Base-by-base conservation (phyloP, 2,329 filamentous ascomycete genomes). In the Lachnellula willkommii region DNA sequence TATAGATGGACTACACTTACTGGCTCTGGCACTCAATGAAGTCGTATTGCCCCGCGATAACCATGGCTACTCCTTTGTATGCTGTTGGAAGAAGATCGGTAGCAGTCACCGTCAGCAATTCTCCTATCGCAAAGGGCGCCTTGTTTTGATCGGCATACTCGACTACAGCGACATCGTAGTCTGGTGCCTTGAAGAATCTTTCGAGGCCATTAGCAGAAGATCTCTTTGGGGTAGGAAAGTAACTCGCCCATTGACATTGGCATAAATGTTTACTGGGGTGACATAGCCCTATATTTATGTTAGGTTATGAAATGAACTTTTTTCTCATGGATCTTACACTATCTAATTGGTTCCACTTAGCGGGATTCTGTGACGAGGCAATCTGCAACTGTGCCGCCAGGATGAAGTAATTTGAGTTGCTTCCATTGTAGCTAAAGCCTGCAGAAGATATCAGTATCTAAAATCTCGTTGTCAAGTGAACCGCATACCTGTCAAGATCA, bases 401-500 rank as follows among this genome's bases (percentile, higher is more conserved):
- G 20, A 17, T 5, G 14, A 48, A 48, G 15, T 36, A 9, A 20
- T 11, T 36, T 8, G 32, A 14, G 26, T 48, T 48, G 20, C 14
- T 48, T 36, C 47, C 47, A 14, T 32, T 36, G 15, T 45, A 45
- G n/a, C n/a, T 20, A 14, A 20, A 45, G 2, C 42, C 42, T 45
- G 42, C 4, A 17, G 26, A 28, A 7, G 1, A n/a, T 15, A 48
- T 28, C 4, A 45, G n/a, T 22, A 77, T 80, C 58, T 85, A 40
- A 14, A 5, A 6, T 1, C 15, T 45, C 12, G 5, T 20, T 6
- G 42, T 14, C 20, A 22, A 24, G 12, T 12, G 5, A 3, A 26
- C 2, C 14, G 9, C 9, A 20, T 22, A 45, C 42, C 42, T 45
- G 42, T 45, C 42, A 45, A 14, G 20, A 45, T 14, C n/a, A 45